These are phyloP conservation scores for Rhizophagus sp. DNA, from an alignment of 192 early-diverging fungal genomes.

Conservation along the genomic window DNA sequence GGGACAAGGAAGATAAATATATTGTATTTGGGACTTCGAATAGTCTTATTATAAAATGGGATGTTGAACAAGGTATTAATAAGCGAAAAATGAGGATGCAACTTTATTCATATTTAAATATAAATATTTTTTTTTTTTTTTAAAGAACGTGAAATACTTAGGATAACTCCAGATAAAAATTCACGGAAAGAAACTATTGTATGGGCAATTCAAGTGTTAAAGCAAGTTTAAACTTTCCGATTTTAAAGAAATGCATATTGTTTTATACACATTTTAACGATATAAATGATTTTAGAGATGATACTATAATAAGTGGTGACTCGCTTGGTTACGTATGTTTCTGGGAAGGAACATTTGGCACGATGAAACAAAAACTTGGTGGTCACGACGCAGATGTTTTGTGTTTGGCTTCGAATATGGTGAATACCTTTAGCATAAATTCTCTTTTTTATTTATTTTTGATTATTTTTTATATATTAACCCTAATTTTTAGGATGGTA, in stretches of 20 bases:
- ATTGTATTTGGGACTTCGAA: slow-evolving; percentile 86
- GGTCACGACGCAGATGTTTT: slow-evolving; percentile 89
- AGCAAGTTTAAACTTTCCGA: slow-evolving; percentile 22
- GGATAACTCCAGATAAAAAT: slow-evolving; percentile 78
- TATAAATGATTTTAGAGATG: slow-evolving; percentile 37
- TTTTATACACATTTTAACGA: not conserved
- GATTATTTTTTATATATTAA: not conserved
- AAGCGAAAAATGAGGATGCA: too few species aligned
- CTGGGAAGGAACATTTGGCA: slow-evolving; percentile 75
- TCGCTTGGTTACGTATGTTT: slow-evolving; percentile 89
- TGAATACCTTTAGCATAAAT: slow-evolving; percentile 17
- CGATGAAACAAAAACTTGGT: slow-evolving; percentile 64
- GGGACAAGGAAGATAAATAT: slow-evolving; percentile 68
- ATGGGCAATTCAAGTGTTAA: slow-evolving; percentile 75
- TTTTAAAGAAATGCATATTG: not conserved
- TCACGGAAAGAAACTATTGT: slow-evolving; percentile 81
- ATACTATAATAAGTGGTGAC: slow-evolving; percentile 86
- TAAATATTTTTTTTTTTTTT: not conserved
- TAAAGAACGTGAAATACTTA: slow-evolving; percentile 49
- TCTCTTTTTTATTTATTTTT: not conserved
- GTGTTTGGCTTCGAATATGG: slow-evolving; percentile 67
- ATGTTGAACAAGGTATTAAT: slow-evolving; percentile 41
- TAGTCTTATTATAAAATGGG: slow-evolving; percentile 74
- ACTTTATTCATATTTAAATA: not conserved
- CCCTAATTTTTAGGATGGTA: slow-evolving; percentile 47